phyloP scores from a whole-genome alignment of 352 stramenopile species.

The Phytophthora pini region DNA sequence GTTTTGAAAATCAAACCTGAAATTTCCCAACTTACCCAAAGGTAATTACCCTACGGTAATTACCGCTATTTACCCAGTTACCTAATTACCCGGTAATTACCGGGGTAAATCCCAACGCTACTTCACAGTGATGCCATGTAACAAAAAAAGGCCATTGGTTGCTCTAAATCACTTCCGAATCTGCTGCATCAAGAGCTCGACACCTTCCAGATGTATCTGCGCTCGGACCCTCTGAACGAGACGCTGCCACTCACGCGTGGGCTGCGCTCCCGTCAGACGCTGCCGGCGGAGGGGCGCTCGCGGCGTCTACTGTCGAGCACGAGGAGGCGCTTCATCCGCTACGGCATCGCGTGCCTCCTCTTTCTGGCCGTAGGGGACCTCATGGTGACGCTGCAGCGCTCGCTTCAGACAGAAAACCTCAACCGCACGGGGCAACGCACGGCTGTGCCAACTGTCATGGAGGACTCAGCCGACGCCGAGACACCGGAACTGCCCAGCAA shows the following conservation, averaged over 20 bases:
- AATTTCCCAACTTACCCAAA: too few species aligned
- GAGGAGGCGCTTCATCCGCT: conserved; percentile 31
- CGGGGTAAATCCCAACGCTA: too few species aligned
- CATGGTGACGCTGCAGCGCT: conserved; percentile 43
- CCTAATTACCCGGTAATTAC: too few species aligned
- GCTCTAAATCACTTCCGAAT: conserved; percentile 8
- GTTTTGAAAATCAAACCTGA: too few species aligned
- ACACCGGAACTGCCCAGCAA: neutral
- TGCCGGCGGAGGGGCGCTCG: conserved; percentile 10
- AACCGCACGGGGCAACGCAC: conserved; percentile 20
- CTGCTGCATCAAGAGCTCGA: neutral
- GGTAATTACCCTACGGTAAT: too few species aligned
- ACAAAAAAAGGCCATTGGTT: neutral
- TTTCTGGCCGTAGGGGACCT: conserved; percentile 40
- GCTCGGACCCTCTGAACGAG: conserved; percentile 38
- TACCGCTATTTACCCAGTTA: too few species aligned
- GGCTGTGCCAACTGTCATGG: conserved; percentile 16
- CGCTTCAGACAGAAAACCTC: conserved; percentile 34
- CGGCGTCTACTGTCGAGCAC: conserved; percentile 31
- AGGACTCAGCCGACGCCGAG: conserved; percentile 28
- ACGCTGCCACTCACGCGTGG: conserved; percentile 40
- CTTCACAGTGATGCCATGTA: too few species aligned
- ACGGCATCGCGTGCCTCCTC: conserved; percentile 30
- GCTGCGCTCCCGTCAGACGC: conserved; percentile 33
- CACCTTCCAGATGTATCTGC: conserved; percentile 19